A percentile compares a stretch with the other conserved stretches of the same genome.
Conservation (phyloP, 345 rosid genomes). For the Litchi chinensis region DNA sequence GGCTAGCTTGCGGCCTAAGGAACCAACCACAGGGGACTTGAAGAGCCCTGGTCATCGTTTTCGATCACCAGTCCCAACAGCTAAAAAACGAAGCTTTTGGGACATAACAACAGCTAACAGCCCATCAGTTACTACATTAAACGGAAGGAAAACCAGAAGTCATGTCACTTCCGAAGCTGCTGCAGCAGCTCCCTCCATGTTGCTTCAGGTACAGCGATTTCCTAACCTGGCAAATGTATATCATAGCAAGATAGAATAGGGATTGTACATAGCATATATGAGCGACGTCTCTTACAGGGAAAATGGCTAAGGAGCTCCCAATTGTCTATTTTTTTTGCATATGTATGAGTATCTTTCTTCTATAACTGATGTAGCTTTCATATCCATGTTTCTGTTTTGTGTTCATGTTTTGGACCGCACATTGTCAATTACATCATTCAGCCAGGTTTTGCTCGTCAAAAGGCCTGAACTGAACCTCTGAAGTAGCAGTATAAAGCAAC, state of each 20-base stretch:
- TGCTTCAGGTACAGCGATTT: conserved; percentile 70
- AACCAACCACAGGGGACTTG: conserved; percentile 46
- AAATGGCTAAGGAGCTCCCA: conserved; percentile 1
- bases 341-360: not conserved
- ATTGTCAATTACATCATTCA: conserved; percentile 36
- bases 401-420: conserved; percentile 25
- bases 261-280: too few relatives aligned
- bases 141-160: conserved; percentile 80
- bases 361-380: conserved; percentile 27
- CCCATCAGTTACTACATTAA: conserved; percentile 55
- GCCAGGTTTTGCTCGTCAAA: conserved; percentile 91
- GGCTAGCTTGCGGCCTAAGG: conserved; percentile 67
- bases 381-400: conserved; percentile 33
- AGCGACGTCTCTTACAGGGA: not conserved
- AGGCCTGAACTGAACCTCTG: conserved; percentile 27
- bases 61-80: conserved; percentile 67
- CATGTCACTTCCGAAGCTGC: conserved; percentile 52
- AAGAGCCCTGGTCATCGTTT: conserved; percentile 85
- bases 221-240: not conserved
- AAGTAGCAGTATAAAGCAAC: conserved; percentile 28
- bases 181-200: conserved; percentile 74
- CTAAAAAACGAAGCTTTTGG: conserved; percentile 91
- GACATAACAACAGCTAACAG: conserved; percentile 75
- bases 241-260: not conserved
- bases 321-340: conserved; percentile 6